Conservation (phyloP, 352 stramenopile species). For the Achlya hypogyna region DNA sequence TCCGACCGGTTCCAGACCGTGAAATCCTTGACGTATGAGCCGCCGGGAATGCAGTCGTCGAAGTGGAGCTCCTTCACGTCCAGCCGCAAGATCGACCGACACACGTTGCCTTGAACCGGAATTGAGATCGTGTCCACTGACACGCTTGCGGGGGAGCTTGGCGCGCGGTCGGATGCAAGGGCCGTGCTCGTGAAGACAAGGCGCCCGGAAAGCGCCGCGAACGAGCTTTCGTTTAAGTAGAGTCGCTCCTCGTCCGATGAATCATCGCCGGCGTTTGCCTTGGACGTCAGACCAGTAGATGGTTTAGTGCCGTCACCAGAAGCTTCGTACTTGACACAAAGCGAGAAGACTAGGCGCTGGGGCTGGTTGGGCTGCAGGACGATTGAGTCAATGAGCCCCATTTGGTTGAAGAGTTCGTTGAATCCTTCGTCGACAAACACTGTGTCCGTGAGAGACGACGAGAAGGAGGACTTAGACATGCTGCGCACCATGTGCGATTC, state of each 20-base stretch:
- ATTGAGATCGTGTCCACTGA: slow-evolving; percentile 56
- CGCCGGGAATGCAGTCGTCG: slow-evolving; percentile 77
- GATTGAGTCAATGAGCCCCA: slow-evolving; percentile 53
- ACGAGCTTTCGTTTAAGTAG: slow-evolving; percentile 78
- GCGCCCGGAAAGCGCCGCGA: slow-evolving; percentile 52
- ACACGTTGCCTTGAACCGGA: slow-evolving; percentile 71
- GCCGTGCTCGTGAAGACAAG: slow-evolving; percentile 34
- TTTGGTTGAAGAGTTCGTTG: slow-evolving; percentile 87
- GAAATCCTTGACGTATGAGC: slow-evolving; percentile 85
- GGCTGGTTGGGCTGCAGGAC: slow-evolving; percentile 54
- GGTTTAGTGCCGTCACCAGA: slow-evolving; percentile 16
- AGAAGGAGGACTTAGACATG: slow-evolving; percentile 37
- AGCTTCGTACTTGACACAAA: slow-evolving; percentile 42
- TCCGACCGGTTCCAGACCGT: slow-evolving; percentile 86
- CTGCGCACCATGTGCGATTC: slow-evolving; percentile 35
- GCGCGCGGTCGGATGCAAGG: background rate
- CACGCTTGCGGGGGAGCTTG: slow-evolving; percentile 18
- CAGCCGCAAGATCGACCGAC: slow-evolving; percentile 68
- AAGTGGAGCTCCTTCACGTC: slow-evolving; percentile 86
- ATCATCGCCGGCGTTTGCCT: slow-evolving; percentile 28
- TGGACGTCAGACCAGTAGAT: slow-evolving; percentile 15
- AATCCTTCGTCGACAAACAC: slow-evolving; percentile 78
- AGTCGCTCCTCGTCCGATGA: slow-evolving; percentile 79
- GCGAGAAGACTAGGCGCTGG: slow-evolving; percentile 59
- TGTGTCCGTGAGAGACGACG: slow-evolving; percentile 60